A percentile compares a stretch with the other conserved stretches of the same genome.
Evolutionary conservation across 2,329 filamentous ascomycete species (phyloP).

Genomic region (Beauveria sp.): DNA sequence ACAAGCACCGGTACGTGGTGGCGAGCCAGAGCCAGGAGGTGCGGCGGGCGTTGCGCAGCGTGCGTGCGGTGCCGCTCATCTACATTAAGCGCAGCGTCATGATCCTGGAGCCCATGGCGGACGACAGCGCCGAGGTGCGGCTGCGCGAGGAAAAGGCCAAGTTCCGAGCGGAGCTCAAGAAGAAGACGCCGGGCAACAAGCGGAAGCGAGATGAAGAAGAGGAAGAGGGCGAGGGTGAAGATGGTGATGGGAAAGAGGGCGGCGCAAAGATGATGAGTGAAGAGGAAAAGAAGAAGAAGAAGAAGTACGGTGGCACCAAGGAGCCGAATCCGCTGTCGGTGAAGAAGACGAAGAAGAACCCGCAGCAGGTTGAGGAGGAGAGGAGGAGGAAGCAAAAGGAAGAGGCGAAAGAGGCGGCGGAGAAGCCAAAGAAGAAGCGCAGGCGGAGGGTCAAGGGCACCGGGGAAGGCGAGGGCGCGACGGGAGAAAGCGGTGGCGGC

Average conservation of each 20-base stretch:
- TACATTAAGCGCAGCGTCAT: conserved; percentile 76
- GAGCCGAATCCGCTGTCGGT: conserved; percentile 64
- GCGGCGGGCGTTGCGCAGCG: conserved; percentile 53
- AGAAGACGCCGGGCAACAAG: conserved; percentile 41
- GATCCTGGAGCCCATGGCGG: conserved; percentile 64
- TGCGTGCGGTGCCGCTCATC: conserved; percentile 67
- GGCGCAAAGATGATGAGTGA: conserved; percentile 15
- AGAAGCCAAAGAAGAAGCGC: conserved; percentile 28
- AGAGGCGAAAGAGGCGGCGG: conserved; percentile 15
- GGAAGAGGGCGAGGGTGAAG: conserved; percentile 23
- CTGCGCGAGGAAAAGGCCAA: conserved; percentile 66
- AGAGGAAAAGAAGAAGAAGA: conserved; percentile 48
- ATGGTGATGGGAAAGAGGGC: conserved; percentile 32
- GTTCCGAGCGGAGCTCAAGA: conserved; percentile 61
- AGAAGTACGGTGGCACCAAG: conserved; percentile 53
- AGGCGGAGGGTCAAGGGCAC: conserved; percentile 27
- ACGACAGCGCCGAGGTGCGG: conserved; percentile 53
- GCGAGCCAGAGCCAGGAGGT: conserved; percentile 64
- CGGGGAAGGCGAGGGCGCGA: conserved; percentile 18
- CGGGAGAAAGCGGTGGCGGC: conserved; percentile 19
- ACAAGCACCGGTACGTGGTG: conserved; percentile 74
- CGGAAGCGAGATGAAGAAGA: conserved; percentile 36
- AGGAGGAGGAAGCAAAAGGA: conserved; percentile 17
- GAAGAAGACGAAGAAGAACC: conserved; percentile 57
- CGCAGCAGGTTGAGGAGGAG: conserved; percentile 15